Base-by-base conservation (phyloP, 345 rosid genomes). In the Cardamine resedifolia region DNA sequence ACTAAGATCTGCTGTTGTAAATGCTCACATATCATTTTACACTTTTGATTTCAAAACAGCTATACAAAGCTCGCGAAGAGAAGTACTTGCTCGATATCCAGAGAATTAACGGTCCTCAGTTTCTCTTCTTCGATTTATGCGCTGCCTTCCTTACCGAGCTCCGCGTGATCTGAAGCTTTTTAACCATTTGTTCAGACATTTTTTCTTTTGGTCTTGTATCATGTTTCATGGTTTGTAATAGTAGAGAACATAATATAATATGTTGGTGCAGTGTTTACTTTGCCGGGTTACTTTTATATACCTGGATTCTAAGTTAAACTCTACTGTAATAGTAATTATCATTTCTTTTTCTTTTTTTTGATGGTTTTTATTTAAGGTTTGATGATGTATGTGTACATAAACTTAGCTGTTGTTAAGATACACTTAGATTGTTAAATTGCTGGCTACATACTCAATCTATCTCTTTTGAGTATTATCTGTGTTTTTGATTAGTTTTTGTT, bases 41-140 rank as follows among this genome's bases (percentile, higher is more conserved):
- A 23, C 7, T 38, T 59, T 58, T 23, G 23, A 16, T 60, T 62
- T 36, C 75, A 60, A 8, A 77, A 77, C 92, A 94, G 97, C 91
- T 94, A 28, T 94, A 89, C 85, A 94, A 89, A 86, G 87, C 95
- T 2, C 87, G 87, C 0, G 90, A 87, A 31, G 98, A 94, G 75
- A 91, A 88, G 76, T 91, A 94, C 81, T 77, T 94, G 77, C 85
- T 91, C 10, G 97, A 94, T 76, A 87, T 94, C 16, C 98, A 85
- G 79, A 80, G 95, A 79, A 83, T 94, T 52, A 85, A 80, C 16
- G 98, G 98, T 20, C 93, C 95, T 14, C 96, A 94, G 77, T 78
- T 94, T 75, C 88, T 94, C 14, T 91, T 94, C 80, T 78, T 94
- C 82, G 98, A 94, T 78, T 91, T 94, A 39, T 94, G 98, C 24